Base-by-base conservation (phyloP, 2,329 filamentous ascomycete genomes). In the Decorospora gaudefroyi region DNA sequence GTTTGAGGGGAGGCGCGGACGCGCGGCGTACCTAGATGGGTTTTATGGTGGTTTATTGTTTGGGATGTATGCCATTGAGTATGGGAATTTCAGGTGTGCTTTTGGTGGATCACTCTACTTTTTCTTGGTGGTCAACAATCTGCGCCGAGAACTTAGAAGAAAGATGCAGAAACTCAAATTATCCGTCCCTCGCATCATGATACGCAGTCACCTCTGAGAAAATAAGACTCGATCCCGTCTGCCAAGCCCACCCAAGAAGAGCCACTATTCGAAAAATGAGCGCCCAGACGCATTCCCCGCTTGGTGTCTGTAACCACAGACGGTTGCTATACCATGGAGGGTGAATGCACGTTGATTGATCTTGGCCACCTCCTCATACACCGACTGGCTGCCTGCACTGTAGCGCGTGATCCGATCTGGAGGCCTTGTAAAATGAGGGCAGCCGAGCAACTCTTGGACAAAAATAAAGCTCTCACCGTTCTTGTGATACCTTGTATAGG, bases 381-480 rank as follows among this genome's bases (percentile, higher is more conserved):
- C 29, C 16, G n/a, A 50, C 44, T 51, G 42, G 48, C 18, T 25
- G 19, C 12, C 17, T 3, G 6, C 12, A 15, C 26, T 16, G 13
- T n/a, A 37, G 42, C 35, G 39, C 39, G 42, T 46, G 42, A 46
- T 44, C 6, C n/a, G n/a, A n/a, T n/a, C n/a, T 28, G 26, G 22
- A 10, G 30, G 36, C 33, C 9, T 22, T 32, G 27, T 12, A 37
- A 40, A 12, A 42, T 33, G 27, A 31, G 30, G 13, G 29, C 33
- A 35, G 23, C 30, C 31, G 35, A 31, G 18, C 25, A 26, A 32
- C 18, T 2, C 40, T 7, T 7, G n/a, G n/a, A n/a, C n/a, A 35
- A 29, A 28, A 23, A 21, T 21, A 19, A 18, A 22, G 23, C 26
- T 42, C 27, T 32, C 28, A 21, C 41, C 46, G n/a, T n/a, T n/a